These are phyloP conservation scores for Diplodia intermedia DNA, from an alignment of 2,329 filamentous ascomycete genomes.

Conservation along the genomic window DNA sequence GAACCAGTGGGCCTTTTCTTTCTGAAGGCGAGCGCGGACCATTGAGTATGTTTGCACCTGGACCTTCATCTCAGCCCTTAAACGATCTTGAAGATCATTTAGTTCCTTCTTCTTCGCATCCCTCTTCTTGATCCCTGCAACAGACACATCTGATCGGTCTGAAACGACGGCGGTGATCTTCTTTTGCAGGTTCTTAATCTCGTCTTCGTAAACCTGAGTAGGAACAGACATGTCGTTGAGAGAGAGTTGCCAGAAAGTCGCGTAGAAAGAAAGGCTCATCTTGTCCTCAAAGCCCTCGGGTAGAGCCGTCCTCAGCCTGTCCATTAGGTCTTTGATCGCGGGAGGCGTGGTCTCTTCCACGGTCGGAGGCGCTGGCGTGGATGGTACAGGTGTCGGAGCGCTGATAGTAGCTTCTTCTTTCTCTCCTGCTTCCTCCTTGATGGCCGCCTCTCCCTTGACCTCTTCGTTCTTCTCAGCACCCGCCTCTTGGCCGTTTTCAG, in stretches of 20 bases:
- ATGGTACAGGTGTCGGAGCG: conserved; percentile 25
- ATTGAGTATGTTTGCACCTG: conserved; percentile 71
- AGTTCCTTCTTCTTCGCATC: conserved; percentile 74
- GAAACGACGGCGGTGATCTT: conserved; percentile 71
- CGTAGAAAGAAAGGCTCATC: conserved; percentile 81
- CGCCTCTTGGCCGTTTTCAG: conserved; percentile 39
- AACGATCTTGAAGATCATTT: conserved; percentile 70
- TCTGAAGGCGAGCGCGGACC: conserved; percentile 65
- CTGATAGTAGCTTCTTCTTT: conserved; percentile 37
- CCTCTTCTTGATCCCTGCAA: conserved; percentile 69
- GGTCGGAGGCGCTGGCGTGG: conserved; percentile 17
- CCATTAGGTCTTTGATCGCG: conserved; percentile 75
- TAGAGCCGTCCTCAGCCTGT: conserved; percentile 67
- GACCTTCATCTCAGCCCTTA: conserved; percentile 75
- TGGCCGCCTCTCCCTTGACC: conserved; percentile 36
- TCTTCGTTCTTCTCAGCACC: conserved; percentile 36
- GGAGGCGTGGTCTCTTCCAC: conserved; percentile 61
- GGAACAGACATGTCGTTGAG: conserved; percentile 82
- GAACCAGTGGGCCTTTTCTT: conserved; percentile 83
- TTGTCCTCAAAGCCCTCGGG: conserved; percentile 70
- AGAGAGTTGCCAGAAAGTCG: conserved; percentile 90
- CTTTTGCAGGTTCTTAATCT: conserved; percentile 64
- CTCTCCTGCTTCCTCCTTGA: conserved; percentile 42
- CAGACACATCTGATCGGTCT: conserved; percentile 75
- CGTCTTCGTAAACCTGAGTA: conserved; percentile 76